Conservation (phyloP, 2,329 filamentous ascomycete species). For the Apiospora kogelbergensis region DNA sequence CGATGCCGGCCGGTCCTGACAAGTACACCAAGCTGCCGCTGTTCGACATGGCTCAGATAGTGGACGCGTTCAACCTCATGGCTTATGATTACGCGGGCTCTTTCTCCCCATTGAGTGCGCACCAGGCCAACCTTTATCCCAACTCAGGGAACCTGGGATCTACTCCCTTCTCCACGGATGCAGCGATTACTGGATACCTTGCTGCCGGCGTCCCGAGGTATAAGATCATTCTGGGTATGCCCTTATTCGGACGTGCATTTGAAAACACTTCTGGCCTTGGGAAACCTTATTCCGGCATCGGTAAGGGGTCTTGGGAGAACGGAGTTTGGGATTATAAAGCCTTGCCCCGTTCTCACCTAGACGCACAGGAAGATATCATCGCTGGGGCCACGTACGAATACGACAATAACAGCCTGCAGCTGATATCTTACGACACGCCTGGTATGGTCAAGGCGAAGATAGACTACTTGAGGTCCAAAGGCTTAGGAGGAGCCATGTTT, state of each 20-base stretch:
- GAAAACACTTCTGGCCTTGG: slow-evolving; percentile 62
- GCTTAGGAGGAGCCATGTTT: slow-evolving; percentile 79
- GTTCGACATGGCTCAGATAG: not conserved
- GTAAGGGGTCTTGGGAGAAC: slow-evolving; percentile 68
- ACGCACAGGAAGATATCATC: slow-evolving; percentile 56
- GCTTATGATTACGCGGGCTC: slow-evolving; percentile 5
- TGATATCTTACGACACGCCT: slow-evolving; percentile 73
- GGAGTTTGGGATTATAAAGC: slow-evolving; percentile 82
- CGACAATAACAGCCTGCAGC: slow-evolving; percentile 52
- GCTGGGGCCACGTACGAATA: slow-evolving; percentile 71
- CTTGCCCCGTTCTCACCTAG: slow-evolving; percentile 52
- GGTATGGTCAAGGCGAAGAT: slow-evolving; percentile 62
- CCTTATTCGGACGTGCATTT: slow-evolving; percentile 77
- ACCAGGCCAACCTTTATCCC: slow-evolving; percentile 70
- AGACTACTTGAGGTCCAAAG: slow-evolving; percentile 59
- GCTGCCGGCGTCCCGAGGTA: slow-evolving; percentile 57
- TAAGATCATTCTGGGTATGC: slow-evolving; percentile 78
- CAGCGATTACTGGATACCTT: slow-evolving; percentile 66
- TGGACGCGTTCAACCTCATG: slow-evolving; percentile 8
- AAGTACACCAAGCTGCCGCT: slow-evolving; percentile 37
- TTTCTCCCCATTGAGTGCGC: slow-evolving; percentile 41
- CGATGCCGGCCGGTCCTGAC: slow-evolving; percentile 46
- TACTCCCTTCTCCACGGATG: slow-evolving; percentile 70
- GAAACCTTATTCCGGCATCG: slow-evolving; percentile 61
- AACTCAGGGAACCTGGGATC: slow-evolving; percentile 51